Conservation (phyloP, 2,329 filamentous ascomycete species). For the Paracorniculantispora psalliotae region DNA sequence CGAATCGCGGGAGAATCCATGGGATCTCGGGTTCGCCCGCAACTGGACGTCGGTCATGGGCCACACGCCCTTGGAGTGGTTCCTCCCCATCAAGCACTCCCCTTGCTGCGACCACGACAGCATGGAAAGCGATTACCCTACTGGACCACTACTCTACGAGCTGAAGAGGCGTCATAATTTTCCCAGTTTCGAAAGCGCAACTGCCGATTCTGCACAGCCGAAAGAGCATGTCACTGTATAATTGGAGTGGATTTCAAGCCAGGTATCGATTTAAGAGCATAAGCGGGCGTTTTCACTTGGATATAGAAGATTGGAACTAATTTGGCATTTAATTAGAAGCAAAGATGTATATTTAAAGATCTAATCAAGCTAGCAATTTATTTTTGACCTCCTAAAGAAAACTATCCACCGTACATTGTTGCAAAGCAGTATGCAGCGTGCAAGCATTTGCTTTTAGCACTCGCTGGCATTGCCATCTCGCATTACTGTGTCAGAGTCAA, state of each 20-base stretch:
- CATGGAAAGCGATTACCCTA: slow-evolving; percentile 60
- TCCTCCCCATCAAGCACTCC: slow-evolving; percentile 69
- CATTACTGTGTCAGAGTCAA: too few relatives aligned
- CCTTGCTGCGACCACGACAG: slow-evolving; percentile 68
- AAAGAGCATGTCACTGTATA: neutral
- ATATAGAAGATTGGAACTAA: too few relatives aligned
- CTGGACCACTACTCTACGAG: slow-evolving; percentile 57
- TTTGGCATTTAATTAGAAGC: too few relatives aligned
- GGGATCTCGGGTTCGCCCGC: slow-evolving; percentile 63
- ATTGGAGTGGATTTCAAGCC: neutral
- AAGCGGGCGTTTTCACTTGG: neutral
- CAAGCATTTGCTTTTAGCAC: too few relatives aligned
- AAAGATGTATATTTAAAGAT: too few relatives aligned
- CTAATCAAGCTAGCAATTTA: too few relatives aligned
- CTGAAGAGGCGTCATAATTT: slow-evolving; percentile 44
- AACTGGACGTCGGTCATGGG: slow-evolving; percentile 86
- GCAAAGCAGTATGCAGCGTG: too few relatives aligned
- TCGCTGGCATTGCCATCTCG: too few relatives aligned
- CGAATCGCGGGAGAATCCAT: slow-evolving; percentile 74
- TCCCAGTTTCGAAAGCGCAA: neutral
- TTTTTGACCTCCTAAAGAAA: too few relatives aligned
- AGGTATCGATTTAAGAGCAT: neutral
- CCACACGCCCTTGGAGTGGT: slow-evolving; percentile 64
- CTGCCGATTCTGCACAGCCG: neutral
- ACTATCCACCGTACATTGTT: too few relatives aligned